phyloP scores from a whole-genome alignment of 495 filamentous ascomycete species.

The Penicillium goetzii region DNA sequence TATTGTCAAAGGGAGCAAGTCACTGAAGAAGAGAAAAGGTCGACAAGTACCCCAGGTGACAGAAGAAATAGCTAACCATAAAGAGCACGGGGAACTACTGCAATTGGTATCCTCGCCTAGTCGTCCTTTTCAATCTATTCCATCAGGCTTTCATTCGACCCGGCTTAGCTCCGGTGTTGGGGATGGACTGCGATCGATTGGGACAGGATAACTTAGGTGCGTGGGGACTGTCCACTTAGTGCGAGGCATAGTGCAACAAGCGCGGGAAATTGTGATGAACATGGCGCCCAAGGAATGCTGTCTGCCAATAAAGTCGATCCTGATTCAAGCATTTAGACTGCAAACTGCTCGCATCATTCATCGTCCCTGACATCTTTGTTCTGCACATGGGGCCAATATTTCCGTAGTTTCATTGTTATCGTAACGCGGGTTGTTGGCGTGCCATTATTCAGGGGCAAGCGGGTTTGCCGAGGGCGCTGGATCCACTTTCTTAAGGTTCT shows the following conservation, averaged over 20 bases:
- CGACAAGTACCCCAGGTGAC: neutral
- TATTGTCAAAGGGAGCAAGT: neutral
- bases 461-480: neutral
- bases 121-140: neutral
- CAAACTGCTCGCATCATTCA: neutral
- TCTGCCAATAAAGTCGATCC: neutral
- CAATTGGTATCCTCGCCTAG: slow-evolving; percentile 13
- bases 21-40: neutral
- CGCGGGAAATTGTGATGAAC: slow-evolving; percentile 18
- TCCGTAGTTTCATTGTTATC: neutral
- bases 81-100: slow-evolving; percentile 7
- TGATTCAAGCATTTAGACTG: neutral
- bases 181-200: slow-evolving; percentile 8
- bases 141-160: neutral
- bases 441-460: neutral
- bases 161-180: slow-evolving; percentile 14
- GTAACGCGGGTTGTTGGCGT: neutral
- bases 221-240: slow-evolving; percentile 21
- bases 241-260: slow-evolving; percentile 11
- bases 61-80: neutral
- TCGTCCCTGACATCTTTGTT: neutral
- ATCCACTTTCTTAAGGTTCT: neutral
- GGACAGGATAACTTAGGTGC: slow-evolving; percentile 1
- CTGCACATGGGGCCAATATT: neutral
- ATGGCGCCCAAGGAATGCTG: neutral